Conservation (phyloP, 2,329 filamentous ascomycete species). For the Pseudofabraea citricarpa region DNA sequence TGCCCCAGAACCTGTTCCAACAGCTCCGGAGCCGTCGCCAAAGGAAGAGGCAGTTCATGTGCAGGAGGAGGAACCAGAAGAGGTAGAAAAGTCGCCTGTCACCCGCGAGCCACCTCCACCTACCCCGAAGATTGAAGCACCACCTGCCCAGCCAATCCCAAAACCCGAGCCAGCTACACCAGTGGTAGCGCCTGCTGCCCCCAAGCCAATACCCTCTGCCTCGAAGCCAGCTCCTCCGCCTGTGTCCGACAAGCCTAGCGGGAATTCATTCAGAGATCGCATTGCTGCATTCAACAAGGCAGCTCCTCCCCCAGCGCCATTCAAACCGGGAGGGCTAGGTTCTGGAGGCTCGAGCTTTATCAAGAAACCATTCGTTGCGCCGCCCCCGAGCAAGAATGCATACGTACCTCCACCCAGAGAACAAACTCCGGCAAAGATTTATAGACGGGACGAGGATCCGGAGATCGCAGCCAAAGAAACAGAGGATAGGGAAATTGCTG, state of each 20-base stretch:
- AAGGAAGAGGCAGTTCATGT: conserved; percentile 27
- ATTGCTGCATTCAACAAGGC: conserved; percentile 97
- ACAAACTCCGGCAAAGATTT: conserved; percentile 66
- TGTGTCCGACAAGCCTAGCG: conserved; percentile 65
- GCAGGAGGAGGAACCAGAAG: conserved; percentile 33
- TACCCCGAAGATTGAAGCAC: conserved; percentile 30
- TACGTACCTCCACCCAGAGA: conserved; percentile 77
- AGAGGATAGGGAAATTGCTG: conserved; percentile 61
- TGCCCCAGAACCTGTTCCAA: conserved; percentile 31
- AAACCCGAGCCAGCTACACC: conserved; percentile 28
- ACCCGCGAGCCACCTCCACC: conserved; percentile 28
- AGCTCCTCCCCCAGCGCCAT: conserved; percentile 81
- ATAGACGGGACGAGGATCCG: conserved; percentile 84
- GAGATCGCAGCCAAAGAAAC: conserved; percentile 61
- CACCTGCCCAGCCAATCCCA: conserved; percentile 26
- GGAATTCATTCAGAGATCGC: conserved; percentile 84
- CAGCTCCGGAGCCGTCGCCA: conserved; percentile 32
- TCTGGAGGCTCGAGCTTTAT: conserved; percentile 66
- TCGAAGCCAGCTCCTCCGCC: conserved; percentile 58
- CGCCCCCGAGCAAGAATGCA: conserved; percentile 87
- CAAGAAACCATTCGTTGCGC: conserved; percentile 95
- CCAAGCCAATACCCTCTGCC: conserved; percentile 21
- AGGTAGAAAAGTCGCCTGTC: conserved; percentile 28
- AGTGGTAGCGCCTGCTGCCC: conserved; percentile 17
- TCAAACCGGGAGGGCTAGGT: conserved; percentile 68